A percentile compares a stretch with the other conserved stretches of the same genome.
Conservation (phyloP, 805 yeast species). For the Saccharomycodes ludwigii region DNA sequence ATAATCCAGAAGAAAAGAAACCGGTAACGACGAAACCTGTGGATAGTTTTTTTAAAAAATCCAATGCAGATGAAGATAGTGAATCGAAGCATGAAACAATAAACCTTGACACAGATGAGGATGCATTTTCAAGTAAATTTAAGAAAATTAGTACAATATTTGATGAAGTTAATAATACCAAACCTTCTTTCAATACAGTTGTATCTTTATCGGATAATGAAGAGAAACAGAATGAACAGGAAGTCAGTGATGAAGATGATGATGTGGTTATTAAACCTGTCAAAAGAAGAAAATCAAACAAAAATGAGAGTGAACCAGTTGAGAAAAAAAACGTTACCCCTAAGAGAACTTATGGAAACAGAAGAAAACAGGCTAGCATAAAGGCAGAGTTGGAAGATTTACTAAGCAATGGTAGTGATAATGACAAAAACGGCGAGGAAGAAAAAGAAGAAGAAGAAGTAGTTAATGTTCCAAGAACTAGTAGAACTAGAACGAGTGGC, state of each 20-base stretch:
- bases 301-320: too few species aligned
- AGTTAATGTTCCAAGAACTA: conserved; percentile 10
- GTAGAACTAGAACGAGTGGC: conserved; percentile 10
- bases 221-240: background rate
- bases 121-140: conserved; percentile 19
- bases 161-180: conserved; percentile 10
- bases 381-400: too few species aligned
- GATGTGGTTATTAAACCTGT: too few species aligned
- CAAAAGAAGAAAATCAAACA: conserved; percentile 2
- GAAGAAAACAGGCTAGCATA: too few species aligned
- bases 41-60: conserved; percentile 5
- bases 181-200: background rate
- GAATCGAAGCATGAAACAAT: too few species aligned
- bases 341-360: too few species aligned
- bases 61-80: conserved; percentile 5
- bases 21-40: conserved; percentile 6
- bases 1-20: conserved; percentile 1
- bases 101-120: conserved; percentile 8
- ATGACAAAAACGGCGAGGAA: background rate
- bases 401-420: conserved; percentile 4
- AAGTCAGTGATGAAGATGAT: conserved; percentile 1
- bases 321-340: too few species aligned
- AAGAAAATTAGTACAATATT: conserved; percentile 20
- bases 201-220: conserved; percentile 1
- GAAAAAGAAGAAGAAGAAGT: conserved; percentile 6